These are phyloP conservation scores for Nakaseomyces delphensis DNA, from an alignment of 1,139 yeast species.

Conservation along the genomic window DNA sequence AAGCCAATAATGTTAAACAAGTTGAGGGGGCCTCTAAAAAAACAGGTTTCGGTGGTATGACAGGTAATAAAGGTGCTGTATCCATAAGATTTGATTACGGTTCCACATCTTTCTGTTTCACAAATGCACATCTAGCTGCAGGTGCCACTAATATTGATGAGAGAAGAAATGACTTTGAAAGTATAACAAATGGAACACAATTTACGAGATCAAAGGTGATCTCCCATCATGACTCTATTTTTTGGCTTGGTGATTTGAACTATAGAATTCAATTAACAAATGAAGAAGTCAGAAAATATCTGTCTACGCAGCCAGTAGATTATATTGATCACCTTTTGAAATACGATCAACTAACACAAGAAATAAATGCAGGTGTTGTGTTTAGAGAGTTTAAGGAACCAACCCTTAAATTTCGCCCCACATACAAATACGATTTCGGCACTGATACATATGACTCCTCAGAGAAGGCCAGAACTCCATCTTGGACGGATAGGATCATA, in stretches of 20 bases:
- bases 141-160: slow-evolving; percentile 73
- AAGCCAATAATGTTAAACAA: slow-evolving; percentile 47
- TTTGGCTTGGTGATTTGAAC: slow-evolving; percentile 92
- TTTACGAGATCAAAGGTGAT: slow-evolving; percentile 45
- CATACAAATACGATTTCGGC: slow-evolving; percentile 88
- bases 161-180: slow-evolving; percentile 72
- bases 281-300: slow-evolving; percentile 49
- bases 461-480: slow-evolving; percentile 88
- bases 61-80: slow-evolving; percentile 94
- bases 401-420: slow-evolving; percentile 70
- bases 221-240: slow-evolving; percentile 69
- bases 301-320: slow-evolving; percentile 39
- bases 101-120: slow-evolving; percentile 68
- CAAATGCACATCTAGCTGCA: slow-evolving; percentile 87
- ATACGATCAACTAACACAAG: slow-evolving; percentile 68
- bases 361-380: slow-evolving; percentile 62
- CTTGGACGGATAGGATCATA: slow-evolving; percentile 92
- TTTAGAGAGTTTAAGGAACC: slow-evolving; percentile 71
- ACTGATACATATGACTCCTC: slow-evolving; percentile 69
- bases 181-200: slow-evolving; percentile 42
- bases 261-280: slow-evolving; percentile 67
- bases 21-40: slow-evolving; percentile 76
- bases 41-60: slow-evolving; percentile 90
- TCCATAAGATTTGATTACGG: slow-evolving; percentile 76
- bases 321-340: slow-evolving; percentile 46